phyloP scores from a whole-genome alignment of 2,329 filamentous ascomycete species.

The Dactylellina leptospora region DNA sequence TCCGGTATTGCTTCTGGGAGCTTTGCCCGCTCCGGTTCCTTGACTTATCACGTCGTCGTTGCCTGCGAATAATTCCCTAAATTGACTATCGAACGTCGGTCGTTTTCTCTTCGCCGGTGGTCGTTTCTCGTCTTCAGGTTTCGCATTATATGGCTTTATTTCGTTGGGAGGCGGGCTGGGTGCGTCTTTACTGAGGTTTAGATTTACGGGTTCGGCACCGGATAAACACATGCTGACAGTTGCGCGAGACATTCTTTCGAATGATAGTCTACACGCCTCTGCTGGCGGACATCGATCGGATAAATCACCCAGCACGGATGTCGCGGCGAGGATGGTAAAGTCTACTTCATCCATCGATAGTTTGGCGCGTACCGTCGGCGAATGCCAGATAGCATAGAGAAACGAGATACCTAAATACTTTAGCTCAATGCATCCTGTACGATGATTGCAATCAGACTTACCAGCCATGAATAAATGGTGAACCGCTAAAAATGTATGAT shows the following conservation, averaged over 20 bases:
- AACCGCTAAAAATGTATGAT: constrained; percentile 94
- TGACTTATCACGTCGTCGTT: constrained; percentile 46
- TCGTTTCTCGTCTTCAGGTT: constrained; percentile 27
- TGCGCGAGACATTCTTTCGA: constrained; percentile 92
- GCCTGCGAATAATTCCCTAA: constrained; percentile 47
- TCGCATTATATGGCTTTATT: constrained; percentile 41
- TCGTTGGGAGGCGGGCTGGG: constrained; percentile 45
- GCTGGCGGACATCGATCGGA: constrained; percentile 95
- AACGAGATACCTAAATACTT: constrained; percentile 75
- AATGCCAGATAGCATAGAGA: constrained; percentile 97
- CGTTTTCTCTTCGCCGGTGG: constrained; percentile 26
- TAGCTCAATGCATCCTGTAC: not conserved
- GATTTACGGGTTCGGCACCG: constrained; percentile 40
- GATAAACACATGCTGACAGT: constrained; percentile 94
- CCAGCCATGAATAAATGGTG: constrained; percentile 98
- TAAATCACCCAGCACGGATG: constrained; percentile 88
- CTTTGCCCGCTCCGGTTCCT: constrained; percentile 46
- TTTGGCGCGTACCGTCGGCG: constrained; percentile 82
- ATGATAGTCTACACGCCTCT: constrained; percentile 92
- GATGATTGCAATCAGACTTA: constrained; percentile 59
- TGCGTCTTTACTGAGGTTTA: constrained; percentile 56
- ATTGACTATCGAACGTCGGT: constrained; percentile 47
- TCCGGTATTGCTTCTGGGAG: constrained; percentile 9
- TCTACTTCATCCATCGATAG: constrained; percentile 96
- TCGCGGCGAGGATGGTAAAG: constrained; percentile 91